Base-by-base conservation (phyloP, 768 basidiomycete genomes). In the Daedaleopsis sinensis region DNA sequence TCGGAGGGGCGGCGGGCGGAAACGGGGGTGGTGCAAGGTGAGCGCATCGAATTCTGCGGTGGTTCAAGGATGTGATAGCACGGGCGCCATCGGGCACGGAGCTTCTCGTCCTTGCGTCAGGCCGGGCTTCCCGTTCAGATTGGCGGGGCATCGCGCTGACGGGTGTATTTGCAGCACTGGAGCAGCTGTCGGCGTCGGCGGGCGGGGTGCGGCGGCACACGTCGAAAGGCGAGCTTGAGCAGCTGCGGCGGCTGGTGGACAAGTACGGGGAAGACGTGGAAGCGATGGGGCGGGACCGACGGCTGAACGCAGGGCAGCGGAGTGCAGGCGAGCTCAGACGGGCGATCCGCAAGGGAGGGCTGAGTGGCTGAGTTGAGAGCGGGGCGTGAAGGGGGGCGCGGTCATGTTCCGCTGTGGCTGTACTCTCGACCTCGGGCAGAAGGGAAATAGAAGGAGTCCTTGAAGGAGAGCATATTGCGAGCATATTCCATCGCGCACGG, bases 231-330 rank as follows among this genome's bases (percentile, higher is more conserved):
- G 94, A 98, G 75, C 72, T 79, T 58, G 76, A 74, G 48, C 91
- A 89, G 73, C 78, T 98, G 46, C 73, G 77, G 59, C 76, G 82
- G 46, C 81, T 98, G 32, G 84, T 92, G 13, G 73, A 74, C 44
- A 88, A 83, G 73, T 79, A 98, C 75, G 91, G 88, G 1, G 76
- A 80, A 35, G 88, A 98, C 76, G 76, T 88, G 23, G 82, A 84
- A 32, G 79, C 75, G 52, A 98, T 97, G 95, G 85, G 86, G 12
- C 78, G 80, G 66, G 96, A 98, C 76, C 77, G 86, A 60, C 88
- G 81, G 74, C 73, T 90, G 60, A 98, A 98, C 72, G 76, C 83
- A 16, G 88, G 87, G 73, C 96, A 98, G 77, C 84, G 89, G 70
- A 97, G 94, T 2, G 82, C 79, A 36, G 95, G 92, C 18, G 87